Evolutionary conservation across 805 yeast genomes (phyloP).

Genomic region (Lachancea dasiensis): DNA sequence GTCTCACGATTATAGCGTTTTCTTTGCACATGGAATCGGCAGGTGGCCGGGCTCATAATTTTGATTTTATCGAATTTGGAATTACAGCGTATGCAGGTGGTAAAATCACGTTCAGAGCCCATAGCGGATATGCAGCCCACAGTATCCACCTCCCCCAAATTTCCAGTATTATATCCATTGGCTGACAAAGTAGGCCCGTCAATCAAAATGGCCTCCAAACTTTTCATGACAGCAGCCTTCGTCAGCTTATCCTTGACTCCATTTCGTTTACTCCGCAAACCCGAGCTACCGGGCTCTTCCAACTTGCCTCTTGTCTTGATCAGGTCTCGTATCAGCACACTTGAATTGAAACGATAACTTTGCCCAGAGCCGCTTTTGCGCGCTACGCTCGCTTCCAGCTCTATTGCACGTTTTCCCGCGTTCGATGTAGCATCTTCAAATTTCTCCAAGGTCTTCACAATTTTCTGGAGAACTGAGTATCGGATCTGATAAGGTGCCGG

Average conservation of each 20-base stretch:
- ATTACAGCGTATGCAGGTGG: slow-evolving; percentile 27
- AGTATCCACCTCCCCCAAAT: slow-evolving; percentile 3
- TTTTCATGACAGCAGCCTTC: slow-evolving; percentile 17
- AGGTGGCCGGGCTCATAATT: slow-evolving; percentile 23
- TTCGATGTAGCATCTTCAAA: slow-evolving; percentile 8
- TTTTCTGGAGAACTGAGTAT: slow-evolving; percentile 25
- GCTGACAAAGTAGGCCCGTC: slow-evolving; percentile 16
- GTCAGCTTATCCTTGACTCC: not conserved
- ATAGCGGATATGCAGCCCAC: not conserved
- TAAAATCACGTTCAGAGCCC: slow-evolving; percentile 9
- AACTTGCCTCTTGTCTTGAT: slow-evolving; percentile 27
- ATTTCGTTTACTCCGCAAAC: slow-evolving; percentile 2
- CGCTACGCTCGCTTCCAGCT: slow-evolving; percentile 26
- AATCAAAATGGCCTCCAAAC: slow-evolving; percentile 16
- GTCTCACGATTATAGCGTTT: slow-evolving; percentile 23
- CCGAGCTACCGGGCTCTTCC: slow-evolving; percentile 2
- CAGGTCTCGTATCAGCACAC: slow-evolving; percentile 29
- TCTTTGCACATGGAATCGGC: slow-evolving; percentile 29
- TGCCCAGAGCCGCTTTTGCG: slow-evolving; percentile 24
- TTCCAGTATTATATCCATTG: slow-evolving; percentile 27
- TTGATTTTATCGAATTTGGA: slow-evolving; percentile 23
- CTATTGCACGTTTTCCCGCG: slow-evolving; percentile 20
- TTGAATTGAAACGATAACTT: slow-evolving; percentile 29
- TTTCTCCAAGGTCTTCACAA: slow-evolving; percentile 20
- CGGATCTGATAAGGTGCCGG: slow-evolving; percentile 31